phyloP scores from a whole-genome alignment of 177 flowering plant species.

The Vitis hybrid region DNA sequence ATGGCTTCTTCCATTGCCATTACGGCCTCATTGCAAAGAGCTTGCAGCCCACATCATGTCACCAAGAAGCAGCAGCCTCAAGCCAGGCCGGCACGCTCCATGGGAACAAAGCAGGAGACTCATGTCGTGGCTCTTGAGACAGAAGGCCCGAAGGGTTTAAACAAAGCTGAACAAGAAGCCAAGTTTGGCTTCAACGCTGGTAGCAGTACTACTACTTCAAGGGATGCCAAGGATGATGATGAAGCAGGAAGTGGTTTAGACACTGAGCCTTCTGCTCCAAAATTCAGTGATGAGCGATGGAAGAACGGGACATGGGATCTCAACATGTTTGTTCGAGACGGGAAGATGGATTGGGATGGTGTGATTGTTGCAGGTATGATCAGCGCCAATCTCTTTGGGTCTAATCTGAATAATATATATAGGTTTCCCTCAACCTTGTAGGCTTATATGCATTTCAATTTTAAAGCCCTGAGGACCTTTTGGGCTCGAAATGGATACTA shows the following conservation, averaged over 20 bases:
- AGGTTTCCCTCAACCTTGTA: too few species aligned
- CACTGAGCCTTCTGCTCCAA: conserved; percentile 15
- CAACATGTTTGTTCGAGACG: conserved; percentile 58
- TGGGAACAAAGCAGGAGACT: conserved; percentile 27
- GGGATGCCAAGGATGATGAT: conserved; percentile 1
- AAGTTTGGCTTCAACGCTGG: neutral
- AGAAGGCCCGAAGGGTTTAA: conserved; percentile 17
- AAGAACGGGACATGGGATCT: conserved; percentile 71
- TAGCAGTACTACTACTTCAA: neutral
- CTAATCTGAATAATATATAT: too few species aligned
- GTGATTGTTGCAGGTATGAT: conserved; percentile 52
- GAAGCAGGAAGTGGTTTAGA: conserved; percentile 12
- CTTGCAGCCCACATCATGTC: conserved; percentile 34
- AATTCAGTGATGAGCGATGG: conserved; percentile 52
- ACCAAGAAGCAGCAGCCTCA: conserved; percentile 30
- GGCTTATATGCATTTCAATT: too few species aligned
- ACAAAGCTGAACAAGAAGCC: conserved; percentile 15
- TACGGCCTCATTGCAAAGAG: conserved; percentile 40
- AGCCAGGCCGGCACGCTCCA: conserved; percentile 16
- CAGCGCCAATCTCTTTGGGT: too few species aligned
- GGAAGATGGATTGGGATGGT: conserved; percentile 74
- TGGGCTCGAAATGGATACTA: too few species aligned
- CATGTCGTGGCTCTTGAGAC: conserved; percentile 27
- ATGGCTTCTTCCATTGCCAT: conserved; percentile 53
- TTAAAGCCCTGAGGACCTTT: too few species aligned